phyloP scores from a whole-genome alignment of 2,329 filamentous ascomycete genomes.

The Mycosphaerelloides madeirae region DNA sequence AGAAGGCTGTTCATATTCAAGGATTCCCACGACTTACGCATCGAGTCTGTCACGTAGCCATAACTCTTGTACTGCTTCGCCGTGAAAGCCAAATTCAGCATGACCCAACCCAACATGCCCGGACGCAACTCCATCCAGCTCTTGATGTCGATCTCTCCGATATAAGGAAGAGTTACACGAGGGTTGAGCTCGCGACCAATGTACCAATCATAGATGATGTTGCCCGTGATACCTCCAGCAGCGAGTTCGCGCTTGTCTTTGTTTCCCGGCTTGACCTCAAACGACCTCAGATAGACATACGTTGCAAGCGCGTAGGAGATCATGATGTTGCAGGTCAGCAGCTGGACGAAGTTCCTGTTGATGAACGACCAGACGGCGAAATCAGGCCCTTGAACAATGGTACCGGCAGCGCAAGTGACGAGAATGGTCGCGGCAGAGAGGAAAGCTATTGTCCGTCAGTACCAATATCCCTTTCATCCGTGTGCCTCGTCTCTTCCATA shows the following conservation, averaged over 20 bases:
- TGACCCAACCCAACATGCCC: conserved; percentile 81
- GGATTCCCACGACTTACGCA: conserved; percentile 40
- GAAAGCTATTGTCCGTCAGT: conserved; percentile 54
- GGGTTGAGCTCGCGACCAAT: conserved; percentile 95
- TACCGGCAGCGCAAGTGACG: conserved; percentile 67
- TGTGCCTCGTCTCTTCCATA: conserved; percentile 24
- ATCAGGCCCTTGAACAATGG: conserved; percentile 68
- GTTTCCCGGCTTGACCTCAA: conserved; percentile 73
- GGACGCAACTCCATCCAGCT: conserved; percentile 86
- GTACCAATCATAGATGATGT: conserved; percentile 91
- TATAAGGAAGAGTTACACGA: conserved; percentile 68
- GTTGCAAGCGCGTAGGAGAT: conserved; percentile 68
- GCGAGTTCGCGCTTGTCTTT: conserved; percentile 71
- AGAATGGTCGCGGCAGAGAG: conserved; percentile 70
- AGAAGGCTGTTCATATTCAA: not conserved
- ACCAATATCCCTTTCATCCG: not conserved
- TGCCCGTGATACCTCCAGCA: conserved; percentile 74
- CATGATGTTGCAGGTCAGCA: conserved; percentile 77
- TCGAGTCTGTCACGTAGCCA: conserved; percentile 79
- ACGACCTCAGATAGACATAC: conserved; percentile 78
- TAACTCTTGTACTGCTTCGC: conserved; percentile 84
- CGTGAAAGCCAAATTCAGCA: conserved; percentile 78
- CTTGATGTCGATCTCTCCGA: conserved; percentile 88
- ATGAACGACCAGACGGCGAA: conserved; percentile 92
- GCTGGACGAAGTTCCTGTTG: conserved; percentile 80